Percentiles rank a stretch among this genome's conserved stretches.
These are phyloP conservation scores for Lolium rigidum DNA, from an alignment of 176 grass and related monocot species.

Conservation along the genomic window DNA sequence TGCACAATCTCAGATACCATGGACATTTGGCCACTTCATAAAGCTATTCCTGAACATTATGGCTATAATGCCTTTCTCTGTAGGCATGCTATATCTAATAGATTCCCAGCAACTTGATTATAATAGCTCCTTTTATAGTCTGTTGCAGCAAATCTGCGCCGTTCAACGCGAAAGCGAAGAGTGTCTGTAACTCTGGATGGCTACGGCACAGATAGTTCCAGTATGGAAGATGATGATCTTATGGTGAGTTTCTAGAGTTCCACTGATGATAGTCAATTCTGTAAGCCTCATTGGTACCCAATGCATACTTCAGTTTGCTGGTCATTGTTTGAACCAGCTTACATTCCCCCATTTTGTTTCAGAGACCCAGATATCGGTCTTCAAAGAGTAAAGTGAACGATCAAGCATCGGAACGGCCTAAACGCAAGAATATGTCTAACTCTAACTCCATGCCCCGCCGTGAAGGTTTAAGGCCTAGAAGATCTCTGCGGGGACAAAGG, in stretches of 20 bases:
- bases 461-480: slow-evolving; percentile 92
- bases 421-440: slow-evolving; percentile 65
- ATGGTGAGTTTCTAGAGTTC: slow-evolving; percentile 69
- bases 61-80: not conserved
- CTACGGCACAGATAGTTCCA: slow-evolving; percentile 86
- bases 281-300: slow-evolving; percentile 17
- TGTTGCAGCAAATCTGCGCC: slow-evolving; percentile 81
- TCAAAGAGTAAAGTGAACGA: slow-evolving; percentile 76
- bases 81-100: slow-evolving; percentile 14
- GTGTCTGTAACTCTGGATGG: slow-evolving; percentile 88
- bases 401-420: slow-evolving; percentile 51
- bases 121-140: slow-evolving; percentile 66
- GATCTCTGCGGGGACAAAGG: slow-evolving; percentile 61
- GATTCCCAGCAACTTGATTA: slow-evolving; percentile 30
- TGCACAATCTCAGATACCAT: not conserved
- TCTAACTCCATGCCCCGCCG: slow-evolving; percentile 75
- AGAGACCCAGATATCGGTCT: slow-evolving; percentile 85
- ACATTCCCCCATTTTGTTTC: slow-evolving; percentile 11
- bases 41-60: slow-evolving; percentile 15
- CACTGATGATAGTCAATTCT: slow-evolving; percentile 18
- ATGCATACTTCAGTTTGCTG: slow-evolving; percentile 2
- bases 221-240: slow-evolving; percentile 96
- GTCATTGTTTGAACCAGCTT: slow-evolving; percentile 14
- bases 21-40: not conserved
- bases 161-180: slow-evolving; percentile 95